Evolutionary conservation across 1,284 basidiomycete species (phyloP).

Genomic region (Megacollybia platyphylla): DNA sequence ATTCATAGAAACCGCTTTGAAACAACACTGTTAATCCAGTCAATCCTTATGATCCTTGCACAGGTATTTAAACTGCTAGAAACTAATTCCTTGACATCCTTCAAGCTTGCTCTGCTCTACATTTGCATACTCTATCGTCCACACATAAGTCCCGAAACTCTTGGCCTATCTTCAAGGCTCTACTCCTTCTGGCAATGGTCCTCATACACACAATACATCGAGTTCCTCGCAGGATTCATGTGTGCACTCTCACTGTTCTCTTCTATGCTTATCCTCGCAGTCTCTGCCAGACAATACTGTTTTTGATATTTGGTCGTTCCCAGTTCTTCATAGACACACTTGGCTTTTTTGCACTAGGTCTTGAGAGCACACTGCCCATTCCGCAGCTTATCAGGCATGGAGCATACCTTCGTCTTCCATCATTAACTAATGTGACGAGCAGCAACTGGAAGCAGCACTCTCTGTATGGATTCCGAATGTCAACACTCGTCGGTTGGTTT

Average conservation of each 20-base stretch:
- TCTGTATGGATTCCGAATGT: conserved; percentile 73
- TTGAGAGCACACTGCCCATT: conserved; percentile 75
- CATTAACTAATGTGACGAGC: conserved; percentile 6
- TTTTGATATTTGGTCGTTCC: conserved; percentile 63
- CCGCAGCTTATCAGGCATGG: conserved; percentile 65
- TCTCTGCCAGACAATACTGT: conserved; percentile 56
- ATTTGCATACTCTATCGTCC: conserved; percentile 68
- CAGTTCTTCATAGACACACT: conserved; percentile 52
- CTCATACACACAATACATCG: conserved; percentile 64
- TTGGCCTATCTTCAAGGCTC: conserved; percentile 51
- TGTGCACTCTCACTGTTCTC: conserved; percentile 13
- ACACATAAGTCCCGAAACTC: conserved; percentile 39
- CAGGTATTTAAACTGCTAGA: conserved; percentile 35
- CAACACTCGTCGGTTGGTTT: conserved; percentile 72
- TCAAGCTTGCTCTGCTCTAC: conserved; percentile 59
- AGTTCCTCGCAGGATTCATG: conserved; percentile 75
- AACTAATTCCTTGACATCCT: conserved; percentile 2
- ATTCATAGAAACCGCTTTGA: conserved; percentile 52
- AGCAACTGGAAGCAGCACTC: conserved; percentile 70
- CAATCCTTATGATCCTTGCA: conserved; percentile 69
- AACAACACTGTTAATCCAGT: conserved; percentile 62
- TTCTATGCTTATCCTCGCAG: conserved; percentile 19
- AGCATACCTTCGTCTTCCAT: conserved; percentile 9
- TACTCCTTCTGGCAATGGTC: conserved; percentile 82
- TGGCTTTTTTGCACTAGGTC: conserved; percentile 68